These are phyloP conservation scores for Hypoxylon fragiforme DNA, from an alignment of 495 filamentous ascomycete species.

Conservation along the genomic window DNA sequence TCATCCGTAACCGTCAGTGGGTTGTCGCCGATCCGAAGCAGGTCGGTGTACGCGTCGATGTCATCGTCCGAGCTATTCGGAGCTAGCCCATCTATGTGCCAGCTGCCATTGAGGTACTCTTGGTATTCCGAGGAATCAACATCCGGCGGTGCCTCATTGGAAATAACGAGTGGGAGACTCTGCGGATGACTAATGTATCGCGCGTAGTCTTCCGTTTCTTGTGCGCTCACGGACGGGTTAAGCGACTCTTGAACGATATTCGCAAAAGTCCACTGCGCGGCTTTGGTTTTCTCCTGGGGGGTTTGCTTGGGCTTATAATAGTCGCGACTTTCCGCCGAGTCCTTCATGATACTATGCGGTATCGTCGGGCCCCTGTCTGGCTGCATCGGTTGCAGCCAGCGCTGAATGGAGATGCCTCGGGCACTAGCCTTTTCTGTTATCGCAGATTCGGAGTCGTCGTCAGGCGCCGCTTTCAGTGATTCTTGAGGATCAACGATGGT, in stretches of 20 bases:
- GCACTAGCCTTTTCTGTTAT: slow-evolving; percentile 40
- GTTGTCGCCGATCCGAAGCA: slow-evolving; percentile 74
- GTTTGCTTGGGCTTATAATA: slow-evolving; percentile 44
- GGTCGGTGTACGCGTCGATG: slow-evolving; percentile 71
- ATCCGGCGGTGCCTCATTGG: slow-evolving; percentile 61
- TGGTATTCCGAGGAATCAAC: slow-evolving; percentile 66
- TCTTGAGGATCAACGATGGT: slow-evolving; percentile 61
- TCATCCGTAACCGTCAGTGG: slow-evolving; percentile 85
- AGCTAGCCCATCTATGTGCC: slow-evolving; percentile 46
- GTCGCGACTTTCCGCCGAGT: slow-evolving; percentile 33
- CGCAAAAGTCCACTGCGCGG: slow-evolving; percentile 83
- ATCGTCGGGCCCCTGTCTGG: slow-evolving; percentile 40
- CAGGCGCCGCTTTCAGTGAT: slow-evolving; percentile 35
- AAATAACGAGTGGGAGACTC: slow-evolving; percentile 83
- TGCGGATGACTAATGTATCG: slow-evolving; percentile 92
- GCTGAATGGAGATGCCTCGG: slow-evolving; percentile 51
- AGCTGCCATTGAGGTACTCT: slow-evolving; percentile 67
- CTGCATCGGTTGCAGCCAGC: slow-evolving; percentile 55
- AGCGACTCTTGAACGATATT: slow-evolving; percentile 79
- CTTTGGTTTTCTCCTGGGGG: slow-evolving; percentile 64
- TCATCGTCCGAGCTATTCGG: slow-evolving; percentile 61
- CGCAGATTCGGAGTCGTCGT: slow-evolving; percentile 43
- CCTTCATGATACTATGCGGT: slow-evolving; percentile 55
- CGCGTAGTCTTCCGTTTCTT: slow-evolving; percentile 82
- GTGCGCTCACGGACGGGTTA: slow-evolving; percentile 71